A percentile compares a stretch with the other conserved stretches of the same genome.
Evolutionary conservation across 805 yeast species (phyloP).

Genomic region (Blastobotrys chiropterorum): DNA sequence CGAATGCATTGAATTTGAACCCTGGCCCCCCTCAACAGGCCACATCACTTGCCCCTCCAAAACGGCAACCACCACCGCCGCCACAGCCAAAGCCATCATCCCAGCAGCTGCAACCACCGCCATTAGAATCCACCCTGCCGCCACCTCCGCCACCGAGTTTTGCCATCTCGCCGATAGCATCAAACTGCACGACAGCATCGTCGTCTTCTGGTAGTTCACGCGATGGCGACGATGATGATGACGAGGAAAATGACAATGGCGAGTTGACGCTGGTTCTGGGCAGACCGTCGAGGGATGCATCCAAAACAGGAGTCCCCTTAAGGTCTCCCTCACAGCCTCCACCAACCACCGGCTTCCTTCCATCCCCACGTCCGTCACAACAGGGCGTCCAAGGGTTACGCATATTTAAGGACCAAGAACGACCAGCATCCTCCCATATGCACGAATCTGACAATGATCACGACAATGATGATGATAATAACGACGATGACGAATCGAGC

Average conservation of each 20-base stretch:
- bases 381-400: background rate
- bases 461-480: background rate
- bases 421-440: background rate
- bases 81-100: background rate
- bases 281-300: conserved; percentile 10
- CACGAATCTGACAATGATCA: background rate
- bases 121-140: background rate
- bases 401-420: background rate
- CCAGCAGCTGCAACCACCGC: background rate
- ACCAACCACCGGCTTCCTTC: background rate
- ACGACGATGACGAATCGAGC: background rate
- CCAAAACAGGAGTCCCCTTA: background rate
- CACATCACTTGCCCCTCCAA: background rate
- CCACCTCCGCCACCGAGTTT: background rate
- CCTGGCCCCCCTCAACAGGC: background rate
- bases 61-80: background rate
- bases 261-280: conserved; percentile 22
- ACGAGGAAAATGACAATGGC: conserved; percentile 18
- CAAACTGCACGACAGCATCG: conserved; percentile 6
- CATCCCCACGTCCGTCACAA: background rate
- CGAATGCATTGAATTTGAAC: background rate
- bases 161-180: conserved; percentile 3
- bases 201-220: conserved; percentile 8
- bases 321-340: background rate
- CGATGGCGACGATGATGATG: conserved; percentile 18